These are phyloP conservation scores for Beauveria bassiana DNA, from an alignment of 2,329 filamentous ascomycete genomes.

Conservation along the genomic window DNA sequence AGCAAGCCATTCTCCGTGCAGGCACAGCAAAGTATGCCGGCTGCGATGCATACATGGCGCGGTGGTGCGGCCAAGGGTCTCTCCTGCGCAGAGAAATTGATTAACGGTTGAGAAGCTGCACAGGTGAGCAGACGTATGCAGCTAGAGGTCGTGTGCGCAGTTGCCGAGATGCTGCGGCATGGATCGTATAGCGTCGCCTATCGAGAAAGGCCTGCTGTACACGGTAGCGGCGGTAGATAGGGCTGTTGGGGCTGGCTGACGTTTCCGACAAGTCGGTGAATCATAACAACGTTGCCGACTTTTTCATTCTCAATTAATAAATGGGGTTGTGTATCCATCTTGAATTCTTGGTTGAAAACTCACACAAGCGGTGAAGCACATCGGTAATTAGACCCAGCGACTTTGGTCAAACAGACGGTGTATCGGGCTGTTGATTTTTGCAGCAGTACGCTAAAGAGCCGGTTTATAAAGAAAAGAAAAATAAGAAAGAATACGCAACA, in stretches of 20 bases:
- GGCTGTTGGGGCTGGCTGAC: not conserved
- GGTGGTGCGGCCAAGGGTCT: not conserved
- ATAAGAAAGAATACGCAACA: not conserved
- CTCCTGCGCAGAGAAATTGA: not conserved
- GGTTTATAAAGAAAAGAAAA: not conserved
- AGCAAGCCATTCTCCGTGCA: not conserved
- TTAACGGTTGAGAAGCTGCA: not conserved
- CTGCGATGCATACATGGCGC: not conserved
- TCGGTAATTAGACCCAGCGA: not conserved
- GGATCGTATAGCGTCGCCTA: not conserved
- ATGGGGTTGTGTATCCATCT: not conserved
- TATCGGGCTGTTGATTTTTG: too few species aligned
- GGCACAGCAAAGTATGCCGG: not conserved
- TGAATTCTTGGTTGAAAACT: not conserved
- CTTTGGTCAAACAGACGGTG: too few species aligned
- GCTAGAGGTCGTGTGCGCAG: not conserved
- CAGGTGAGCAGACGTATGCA: not conserved
- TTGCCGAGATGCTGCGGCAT: conserved; percentile 1
- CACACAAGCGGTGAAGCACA: not conserved
- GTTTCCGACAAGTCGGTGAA: not conserved
- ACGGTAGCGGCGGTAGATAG: not conserved
- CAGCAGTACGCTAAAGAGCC: too few species aligned
- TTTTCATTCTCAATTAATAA: not conserved
- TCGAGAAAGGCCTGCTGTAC: not conserved
- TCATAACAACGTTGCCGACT: not conserved